Conservation (phyloP, 345 rosid genomes). For the Ricinus communis region DNA sequence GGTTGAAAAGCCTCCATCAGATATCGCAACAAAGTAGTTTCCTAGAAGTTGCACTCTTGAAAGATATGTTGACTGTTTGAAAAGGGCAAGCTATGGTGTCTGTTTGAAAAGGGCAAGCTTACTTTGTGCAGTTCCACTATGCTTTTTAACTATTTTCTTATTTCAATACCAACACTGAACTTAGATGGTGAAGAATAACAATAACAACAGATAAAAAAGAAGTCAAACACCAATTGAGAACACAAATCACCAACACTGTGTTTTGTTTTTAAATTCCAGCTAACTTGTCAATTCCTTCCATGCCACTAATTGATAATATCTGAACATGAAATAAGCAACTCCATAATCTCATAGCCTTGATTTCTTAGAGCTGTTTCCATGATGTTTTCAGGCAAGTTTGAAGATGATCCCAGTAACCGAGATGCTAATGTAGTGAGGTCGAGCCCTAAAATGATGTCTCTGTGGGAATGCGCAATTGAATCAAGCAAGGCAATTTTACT, state of each 20-base stretch:
- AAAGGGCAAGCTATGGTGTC: neutral
- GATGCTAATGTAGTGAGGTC: slow-evolving; percentile 39
- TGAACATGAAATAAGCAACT: neutral
- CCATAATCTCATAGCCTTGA: neutral
- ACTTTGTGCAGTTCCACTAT: neutral
- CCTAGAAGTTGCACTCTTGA: slow-evolving; percentile 24
- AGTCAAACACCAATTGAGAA: neutral
- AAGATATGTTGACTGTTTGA: neutral
- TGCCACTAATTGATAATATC: too few species aligned
- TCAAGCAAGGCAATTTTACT: slow-evolving; percentile 65
- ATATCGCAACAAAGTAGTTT: slow-evolving; percentile 18
- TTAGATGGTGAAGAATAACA: neutral
- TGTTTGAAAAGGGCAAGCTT: neutral
- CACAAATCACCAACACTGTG: neutral
- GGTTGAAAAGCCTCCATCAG: slow-evolving; percentile 7
- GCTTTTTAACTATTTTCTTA: neutral
- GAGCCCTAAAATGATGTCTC: slow-evolving; percentile 76
- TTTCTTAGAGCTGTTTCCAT: slow-evolving; percentile 10
- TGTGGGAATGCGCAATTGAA: slow-evolving; percentile 69
- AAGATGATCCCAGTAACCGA: slow-evolving; percentile 18
- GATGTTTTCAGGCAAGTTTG: slow-evolving; percentile 29
- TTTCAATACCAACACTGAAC: neutral
- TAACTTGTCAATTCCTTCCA: neutral
- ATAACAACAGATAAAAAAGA: neutral
- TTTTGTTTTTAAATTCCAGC: neutral